Percentiles rank a stretch among this genome's conserved stretches.
These are phyloP conservation scores for Claviceps sp. DNA, from an alignment of 2,329 filamentous ascomycete genomes.

Conservation along the genomic window DNA sequence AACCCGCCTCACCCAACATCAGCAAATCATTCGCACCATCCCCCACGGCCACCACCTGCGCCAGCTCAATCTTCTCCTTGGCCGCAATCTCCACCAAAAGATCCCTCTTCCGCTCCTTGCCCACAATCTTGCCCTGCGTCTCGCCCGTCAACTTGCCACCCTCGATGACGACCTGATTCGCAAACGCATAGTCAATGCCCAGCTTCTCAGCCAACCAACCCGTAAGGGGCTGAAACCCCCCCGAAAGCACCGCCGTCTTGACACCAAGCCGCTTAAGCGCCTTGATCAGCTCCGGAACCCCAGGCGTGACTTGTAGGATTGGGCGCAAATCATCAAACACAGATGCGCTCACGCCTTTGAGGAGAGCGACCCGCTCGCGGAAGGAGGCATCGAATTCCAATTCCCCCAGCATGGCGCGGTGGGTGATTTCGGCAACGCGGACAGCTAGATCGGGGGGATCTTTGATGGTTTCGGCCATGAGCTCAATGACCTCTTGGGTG, in stretches of 20 bases:
- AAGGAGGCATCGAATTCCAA: slow-evolving; percentile 81
- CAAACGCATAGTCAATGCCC: slow-evolving; percentile 76
- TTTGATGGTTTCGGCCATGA: slow-evolving; percentile 69
- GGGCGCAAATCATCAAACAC: slow-evolving; percentile 69
- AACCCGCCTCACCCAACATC: slow-evolving; percentile 63
- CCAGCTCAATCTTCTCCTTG: slow-evolving; percentile 50
- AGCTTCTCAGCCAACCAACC: slow-evolving; percentile 71
- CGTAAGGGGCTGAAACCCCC: slow-evolving; percentile 82
- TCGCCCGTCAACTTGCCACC: slow-evolving; percentile 55
- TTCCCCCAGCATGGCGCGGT: slow-evolving; percentile 90
- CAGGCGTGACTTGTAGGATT: slow-evolving; percentile 68
- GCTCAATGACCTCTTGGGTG: slow-evolving; percentile 93
- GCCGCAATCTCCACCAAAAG: slow-evolving; percentile 57
- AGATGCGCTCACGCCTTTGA: slow-evolving; percentile 65
- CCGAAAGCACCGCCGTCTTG: slow-evolving; percentile 81
- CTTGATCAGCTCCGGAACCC: slow-evolving; percentile 60
- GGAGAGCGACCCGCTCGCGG: slow-evolving; percentile 62
- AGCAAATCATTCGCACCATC: slow-evolving; percentile 74
- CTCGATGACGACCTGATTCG: slow-evolving; percentile 67
- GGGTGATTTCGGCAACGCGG: slow-evolving; percentile 78
- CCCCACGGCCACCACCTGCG: slow-evolving; percentile 61
- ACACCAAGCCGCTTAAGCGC: slow-evolving; percentile 67
- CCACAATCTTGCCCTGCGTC: slow-evolving; percentile 58
- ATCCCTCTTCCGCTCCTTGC: slow-evolving; percentile 61
- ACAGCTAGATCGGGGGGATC: slow-evolving; percentile 60